These are phyloP conservation scores for Pichiaceae sp. DNA, from an alignment of 1,139 yeast genomes.

Conservation along the genomic window DNA sequence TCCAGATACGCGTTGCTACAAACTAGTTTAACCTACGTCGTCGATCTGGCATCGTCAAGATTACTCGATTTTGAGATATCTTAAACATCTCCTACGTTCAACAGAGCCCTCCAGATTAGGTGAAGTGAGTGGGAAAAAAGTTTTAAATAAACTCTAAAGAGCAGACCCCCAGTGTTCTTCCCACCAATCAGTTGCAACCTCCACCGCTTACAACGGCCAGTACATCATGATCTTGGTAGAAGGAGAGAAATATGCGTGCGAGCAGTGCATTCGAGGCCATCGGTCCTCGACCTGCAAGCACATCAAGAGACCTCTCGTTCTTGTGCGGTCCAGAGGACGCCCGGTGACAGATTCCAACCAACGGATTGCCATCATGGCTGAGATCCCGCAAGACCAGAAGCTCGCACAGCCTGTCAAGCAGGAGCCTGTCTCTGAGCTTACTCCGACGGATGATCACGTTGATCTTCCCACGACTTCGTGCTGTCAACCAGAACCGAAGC, in stretches of 20 bases:
- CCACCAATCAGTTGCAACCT: conserved; percentile 1
- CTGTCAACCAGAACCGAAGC: no score
- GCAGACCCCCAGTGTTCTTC: no score
- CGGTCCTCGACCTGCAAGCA: conserved; percentile 84
- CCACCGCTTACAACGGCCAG: no score
- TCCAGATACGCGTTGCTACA: no score
- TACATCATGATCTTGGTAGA: conserved; percentile 72
- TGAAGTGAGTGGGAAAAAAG: no score
- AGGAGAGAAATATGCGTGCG: conserved; percentile 83
- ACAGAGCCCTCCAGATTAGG: no score
- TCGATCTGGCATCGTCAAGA: no score
- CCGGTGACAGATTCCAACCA: conserved; percentile 51
- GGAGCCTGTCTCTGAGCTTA: neutral
- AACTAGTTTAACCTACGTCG: no score
- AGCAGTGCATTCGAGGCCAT: conserved; percentile 88
- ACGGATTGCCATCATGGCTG: conserved; percentile 52
- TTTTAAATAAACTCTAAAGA: no score
- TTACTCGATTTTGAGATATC: no score
- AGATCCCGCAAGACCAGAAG: conserved; percentile 20
- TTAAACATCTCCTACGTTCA: no score
- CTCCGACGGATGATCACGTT: neutral
- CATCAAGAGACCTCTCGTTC: conserved; percentile 66
- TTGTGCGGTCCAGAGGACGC: conserved; percentile 84
- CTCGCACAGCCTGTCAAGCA: neutral
- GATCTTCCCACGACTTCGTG: conserved; percentile 1